phyloP scores from a whole-genome alignment of 441 rosid genomes.

The Kokia cookei region DNA sequence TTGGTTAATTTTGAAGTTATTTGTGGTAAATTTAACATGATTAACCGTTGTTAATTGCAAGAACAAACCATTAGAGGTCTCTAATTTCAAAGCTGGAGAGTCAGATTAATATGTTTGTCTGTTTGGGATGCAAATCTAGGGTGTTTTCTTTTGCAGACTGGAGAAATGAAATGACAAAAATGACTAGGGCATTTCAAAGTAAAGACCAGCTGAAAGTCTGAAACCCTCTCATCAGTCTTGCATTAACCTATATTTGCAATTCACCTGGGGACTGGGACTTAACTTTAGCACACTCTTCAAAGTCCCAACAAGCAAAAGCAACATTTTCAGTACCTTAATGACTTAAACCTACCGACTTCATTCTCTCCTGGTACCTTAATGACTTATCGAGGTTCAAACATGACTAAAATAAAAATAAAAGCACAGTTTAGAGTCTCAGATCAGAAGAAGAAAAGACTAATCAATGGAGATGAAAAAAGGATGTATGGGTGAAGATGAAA shows the following conservation, averaged over 20 bases:
- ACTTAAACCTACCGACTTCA: neutral
- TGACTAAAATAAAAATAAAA: neutral
- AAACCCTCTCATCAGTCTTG: neutral
- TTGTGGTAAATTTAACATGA: neutral
- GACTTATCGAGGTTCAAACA: neutral
- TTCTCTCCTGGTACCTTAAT: neutral
- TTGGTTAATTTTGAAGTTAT: neutral
- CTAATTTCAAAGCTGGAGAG: conserved; percentile 1
- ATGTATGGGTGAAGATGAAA: neutral
- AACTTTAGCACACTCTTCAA: conserved; percentile 1
- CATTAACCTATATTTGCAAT: neutral
- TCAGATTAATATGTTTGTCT: conserved; percentile 6
- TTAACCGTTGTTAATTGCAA: neutral
- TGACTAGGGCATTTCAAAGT: neutral
- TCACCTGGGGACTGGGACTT: neutral
- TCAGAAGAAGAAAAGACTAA: neutral
- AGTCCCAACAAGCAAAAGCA: neutral
- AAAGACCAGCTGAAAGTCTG: neutral
- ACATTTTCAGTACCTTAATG: neutral
- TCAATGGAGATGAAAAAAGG: neutral
- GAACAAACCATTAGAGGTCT: neutral
- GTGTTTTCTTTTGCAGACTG: conserved; percentile 4
- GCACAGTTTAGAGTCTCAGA: neutral
- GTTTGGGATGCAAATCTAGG: conserved; percentile 2
- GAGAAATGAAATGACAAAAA: neutral